A percentile compares a stretch with the other conserved stretches of the same genome.
phyloP scores from a whole-genome alignment of 768 basidiomycete genomes.

The Mycena galericulata region DNA sequence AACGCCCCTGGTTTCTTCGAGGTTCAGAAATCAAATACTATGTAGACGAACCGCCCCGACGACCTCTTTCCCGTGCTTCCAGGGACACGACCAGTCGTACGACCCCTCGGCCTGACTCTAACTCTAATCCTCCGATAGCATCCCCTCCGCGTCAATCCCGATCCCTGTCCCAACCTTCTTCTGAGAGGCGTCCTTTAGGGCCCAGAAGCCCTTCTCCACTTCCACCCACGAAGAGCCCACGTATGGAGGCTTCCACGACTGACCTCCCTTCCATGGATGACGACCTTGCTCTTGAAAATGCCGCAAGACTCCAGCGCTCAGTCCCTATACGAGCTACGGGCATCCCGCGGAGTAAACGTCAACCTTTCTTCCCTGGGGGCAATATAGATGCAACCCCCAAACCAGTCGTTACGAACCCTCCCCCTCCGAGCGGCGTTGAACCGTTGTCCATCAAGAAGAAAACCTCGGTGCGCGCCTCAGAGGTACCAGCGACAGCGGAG shows the following conservation, averaged over 20 bases:
- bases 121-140: slow-evolving; percentile 49
- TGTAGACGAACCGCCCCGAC: slow-evolving; percentile 72
- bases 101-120: slow-evolving; percentile 61
- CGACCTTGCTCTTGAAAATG: slow-evolving; percentile 58
- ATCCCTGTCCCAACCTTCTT: slow-evolving; percentile 59
- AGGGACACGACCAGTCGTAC: slow-evolving; percentile 54
- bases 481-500: slow-evolving; percentile 51
- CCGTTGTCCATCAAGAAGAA: slow-evolving; percentile 91
- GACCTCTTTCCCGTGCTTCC: slow-evolving; percentile 69
- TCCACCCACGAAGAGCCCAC: slow-evolving; percentile 61
- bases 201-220: slow-evolving; percentile 83
- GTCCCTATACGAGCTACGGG: slow-evolving; percentile 53
- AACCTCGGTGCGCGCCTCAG: slow-evolving; percentile 65
- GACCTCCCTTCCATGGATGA: slow-evolving; percentile 60
- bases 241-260: slow-evolving; percentile 36
- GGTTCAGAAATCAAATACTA: slow-evolving; percentile 20
- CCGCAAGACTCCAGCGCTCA: slow-evolving; percentile 39
- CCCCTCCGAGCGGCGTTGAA: slow-evolving; percentile 65
- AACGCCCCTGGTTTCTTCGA: slow-evolving; percentile 14
- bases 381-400: slow-evolving; percentile 70
- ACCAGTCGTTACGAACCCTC: slow-evolving; percentile 44
- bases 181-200: slow-evolving; percentile 74
- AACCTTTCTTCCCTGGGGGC: slow-evolving; percentile 67
- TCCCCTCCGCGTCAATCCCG: slow-evolving; percentile 54
- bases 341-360: slow-evolving; percentile 79